Base-by-base conservation (phyloP, 2,329 filamentous ascomycete genomes). In the Corynespora cassiicola region DNA sequence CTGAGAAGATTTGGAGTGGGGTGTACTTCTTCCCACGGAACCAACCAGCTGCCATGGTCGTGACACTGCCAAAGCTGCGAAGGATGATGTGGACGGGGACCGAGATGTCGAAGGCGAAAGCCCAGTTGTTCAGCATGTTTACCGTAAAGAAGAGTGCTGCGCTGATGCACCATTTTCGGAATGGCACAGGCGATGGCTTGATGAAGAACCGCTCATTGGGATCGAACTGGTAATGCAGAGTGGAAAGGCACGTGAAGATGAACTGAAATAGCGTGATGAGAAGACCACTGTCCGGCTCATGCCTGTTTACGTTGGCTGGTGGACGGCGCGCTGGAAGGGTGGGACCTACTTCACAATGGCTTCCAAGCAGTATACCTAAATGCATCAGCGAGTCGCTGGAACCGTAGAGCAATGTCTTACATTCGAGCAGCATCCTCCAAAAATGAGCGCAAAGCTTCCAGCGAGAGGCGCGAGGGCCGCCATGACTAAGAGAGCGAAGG, bases 21-120 rank as follows among this genome's bases (percentile, higher is more conserved):
- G 88, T 87, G 64, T 96, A 97, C 51, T 79, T 79, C 72, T 92
- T 96, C 25, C 92, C 92, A 60, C 86, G 90, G 10, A 95, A 54
- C 60, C 85, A 90, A 3, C 94, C 94, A n/a, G 92, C 89, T 11
- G 85, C 71, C 82, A 99, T 95, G 7, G 94, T 97, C 4, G 91
- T 95, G 47, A 97, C 95, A 57, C 91, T 96, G 11, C 94, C 94
- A 32, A 92, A 95, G 31, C 91, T 96, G 36, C 94, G 84, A 19
- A 99, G 77, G 52, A 99, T 97, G 57, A 99, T 99, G 64, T 99
- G 94, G 31, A 99, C 84, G 1, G 94, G 94, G 0, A 99, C 90
- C 6, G 90, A 96, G 39, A 99, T 97, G 56, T 90, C 85, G 72
- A 96, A 99, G 47, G 90, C 91, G 68, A 99, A 99, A 6, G 92